Conservation (phyloP, 208 protist species). For the Trypanosoma caninum region DNA sequence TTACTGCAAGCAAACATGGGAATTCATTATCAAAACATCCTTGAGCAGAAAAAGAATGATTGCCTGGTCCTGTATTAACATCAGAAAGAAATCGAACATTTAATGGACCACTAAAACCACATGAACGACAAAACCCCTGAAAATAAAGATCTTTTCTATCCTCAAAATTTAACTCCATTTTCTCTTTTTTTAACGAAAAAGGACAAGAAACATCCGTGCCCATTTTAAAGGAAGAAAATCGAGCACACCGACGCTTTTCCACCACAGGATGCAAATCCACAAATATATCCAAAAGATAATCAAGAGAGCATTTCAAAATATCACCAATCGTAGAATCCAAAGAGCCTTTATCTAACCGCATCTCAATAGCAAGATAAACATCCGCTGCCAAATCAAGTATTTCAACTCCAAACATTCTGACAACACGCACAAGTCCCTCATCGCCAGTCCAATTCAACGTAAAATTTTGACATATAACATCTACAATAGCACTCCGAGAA, state of each 20-base stretch:
- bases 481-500: slow-evolving; percentile 18
- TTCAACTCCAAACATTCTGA: slow-evolving; percentile 29
- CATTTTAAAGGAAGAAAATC: background rate
- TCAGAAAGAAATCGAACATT: slow-evolving; percentile 37
- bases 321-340: background rate
- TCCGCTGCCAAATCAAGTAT: slow-evolving; percentile 26
- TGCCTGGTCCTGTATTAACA: slow-evolving; percentile 33
- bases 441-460: slow-evolving; percentile 40
- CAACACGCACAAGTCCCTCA: slow-evolving; percentile 24
- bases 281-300: slow-evolving; percentile 19
- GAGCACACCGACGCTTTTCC: slow-evolving; percentile 6
- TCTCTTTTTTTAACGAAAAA: background rate
- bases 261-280: slow-evolving; percentile 9
- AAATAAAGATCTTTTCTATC: slow-evolving; percentile 38
- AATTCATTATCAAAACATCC: slow-evolving; percentile 56
- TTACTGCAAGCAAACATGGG: slow-evolving; percentile 46
- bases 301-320: slow-evolving; percentile 15
- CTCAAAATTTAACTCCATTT: slow-evolving; percentile 13
- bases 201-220: background rate
- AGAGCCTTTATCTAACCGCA: slow-evolving; percentile 15
- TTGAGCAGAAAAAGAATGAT: slow-evolving; percentile 22
- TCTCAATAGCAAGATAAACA: slow-evolving; percentile 32
- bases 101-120: slow-evolving; percentile 19
- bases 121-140: slow-evolving; percentile 28
- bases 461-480: slow-evolving; percentile 28